These are phyloP conservation scores for Pittosporum tobira DNA, from an alignment of 129 eudicot species.

Conservation along the genomic window DNA sequence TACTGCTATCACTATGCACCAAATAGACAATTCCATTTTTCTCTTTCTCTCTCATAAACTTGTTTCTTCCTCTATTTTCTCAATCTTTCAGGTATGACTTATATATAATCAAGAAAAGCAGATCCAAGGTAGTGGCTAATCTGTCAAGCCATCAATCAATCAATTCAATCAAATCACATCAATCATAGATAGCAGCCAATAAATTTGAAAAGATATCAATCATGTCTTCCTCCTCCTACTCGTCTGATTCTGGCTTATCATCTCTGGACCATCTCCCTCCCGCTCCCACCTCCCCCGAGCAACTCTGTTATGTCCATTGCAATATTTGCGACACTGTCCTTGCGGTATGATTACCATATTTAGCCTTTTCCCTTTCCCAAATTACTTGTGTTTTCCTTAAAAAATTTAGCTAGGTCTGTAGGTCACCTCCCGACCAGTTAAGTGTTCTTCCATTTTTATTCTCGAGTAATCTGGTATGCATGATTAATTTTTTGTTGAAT, in stretches of 20 bases:
- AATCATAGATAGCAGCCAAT: not conserved
- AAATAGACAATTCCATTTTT: constrained; percentile 20
- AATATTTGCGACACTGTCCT: constrained; percentile 59
- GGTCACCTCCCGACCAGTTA: not conserved
- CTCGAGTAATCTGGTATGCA: too few relatives aligned
- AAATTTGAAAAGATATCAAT: not conserved
- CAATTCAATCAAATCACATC: constrained; percentile 29
- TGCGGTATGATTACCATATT: constrained; percentile 33
- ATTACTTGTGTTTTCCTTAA: too few relatives aligned
- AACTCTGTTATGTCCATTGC: constrained; percentile 63
- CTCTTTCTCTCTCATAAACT: constrained; percentile 18
- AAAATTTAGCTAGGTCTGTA: not conserved
- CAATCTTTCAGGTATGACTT: constrained; percentile 19
- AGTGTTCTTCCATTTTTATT: too few relatives aligned
- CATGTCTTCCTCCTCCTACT: constrained; percentile 40
- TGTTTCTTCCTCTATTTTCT: constrained; percentile 27
- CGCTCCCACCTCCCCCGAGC: constrained; percentile 41
- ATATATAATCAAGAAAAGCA: constrained; percentile 21
- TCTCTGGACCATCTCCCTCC: constrained; percentile 36
- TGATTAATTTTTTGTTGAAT: too few relatives aligned
- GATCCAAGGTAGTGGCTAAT: constrained; percentile 47
- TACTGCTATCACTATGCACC: constrained; percentile 13
- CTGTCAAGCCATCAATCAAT: constrained; percentile 52
- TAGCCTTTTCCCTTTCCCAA: not conserved
- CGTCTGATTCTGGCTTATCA: constrained; percentile 30